Evolutionary conservation across 179 eudicot genomes (phyloP).

Genomic region (Corrigiola litoralis): DNA sequence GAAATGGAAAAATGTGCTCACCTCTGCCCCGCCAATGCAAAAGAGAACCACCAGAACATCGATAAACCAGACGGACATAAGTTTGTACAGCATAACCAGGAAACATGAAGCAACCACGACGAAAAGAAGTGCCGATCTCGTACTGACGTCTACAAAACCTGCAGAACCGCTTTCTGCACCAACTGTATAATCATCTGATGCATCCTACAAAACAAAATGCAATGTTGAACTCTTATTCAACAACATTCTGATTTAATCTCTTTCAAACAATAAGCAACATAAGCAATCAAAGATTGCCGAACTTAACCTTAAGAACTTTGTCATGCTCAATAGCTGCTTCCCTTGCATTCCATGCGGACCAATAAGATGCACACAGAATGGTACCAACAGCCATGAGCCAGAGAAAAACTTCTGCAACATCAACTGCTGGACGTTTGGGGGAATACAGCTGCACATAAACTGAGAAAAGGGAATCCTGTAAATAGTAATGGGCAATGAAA

Average conservation of each 20-base stretch:
- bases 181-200: conserved; percentile 51
- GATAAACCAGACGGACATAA: conserved; percentile 87
- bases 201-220: conserved; percentile 51
- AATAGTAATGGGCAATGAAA: conserved; percentile 30
- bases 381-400: conserved; percentile 99
- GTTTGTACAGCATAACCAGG: conserved; percentile 93
- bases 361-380: conserved; percentile 87
- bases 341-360: conserved; percentile 97
- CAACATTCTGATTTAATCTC: not conserved
- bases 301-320: conserved; percentile 67
- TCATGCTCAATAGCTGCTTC: conserved; percentile 90
- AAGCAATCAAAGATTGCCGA: not conserved
- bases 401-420: conserved; percentile 90
- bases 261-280: not conserved
- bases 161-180: conserved; percentile 34
- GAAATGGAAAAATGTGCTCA: conserved; percentile 21
- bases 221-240: not conserved
- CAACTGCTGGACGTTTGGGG: conserved; percentile 83
- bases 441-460: conserved; percentile 96
- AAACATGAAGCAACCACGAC: conserved; percentile 85
- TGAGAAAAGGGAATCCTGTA: conserved; percentile 43
- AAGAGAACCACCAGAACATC: conserved; percentile 89
- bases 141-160: conserved; percentile 77
- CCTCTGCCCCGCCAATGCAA: conserved; percentile 95
- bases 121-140: conserved; percentile 78